Evolutionary conservation across 306 rosid species (phyloP).

Genomic region (Begonia masoniana): DNA sequence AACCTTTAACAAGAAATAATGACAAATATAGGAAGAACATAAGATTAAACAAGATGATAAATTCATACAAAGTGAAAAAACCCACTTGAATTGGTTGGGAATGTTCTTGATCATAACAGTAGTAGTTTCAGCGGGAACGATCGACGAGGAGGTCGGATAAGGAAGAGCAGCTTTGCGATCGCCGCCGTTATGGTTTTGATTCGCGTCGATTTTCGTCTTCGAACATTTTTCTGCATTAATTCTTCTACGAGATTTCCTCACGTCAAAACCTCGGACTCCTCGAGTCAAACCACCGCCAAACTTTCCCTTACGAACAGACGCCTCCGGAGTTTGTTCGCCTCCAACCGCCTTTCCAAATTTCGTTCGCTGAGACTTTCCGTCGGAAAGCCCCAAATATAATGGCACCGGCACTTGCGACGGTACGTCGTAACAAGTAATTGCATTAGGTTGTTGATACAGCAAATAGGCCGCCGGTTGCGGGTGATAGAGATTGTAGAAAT

Average conservation of each 20-base stretch:
- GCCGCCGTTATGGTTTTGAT: not conserved
- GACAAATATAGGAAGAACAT: too few relatives aligned
- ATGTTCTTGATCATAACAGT: conserved; percentile 11
- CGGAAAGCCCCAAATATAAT: not conserved
- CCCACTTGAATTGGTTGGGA: conserved; percentile 11
- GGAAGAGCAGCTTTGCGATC: not conserved
- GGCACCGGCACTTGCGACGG: too few relatives aligned
- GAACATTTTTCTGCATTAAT: not conserved
- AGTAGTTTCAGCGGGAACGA: not conserved
- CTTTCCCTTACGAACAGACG: not conserved
- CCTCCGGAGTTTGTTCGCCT: not conserved
- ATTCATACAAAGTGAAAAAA: not conserved
- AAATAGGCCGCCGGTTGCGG: too few relatives aligned
- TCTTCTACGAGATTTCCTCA: not conserved
- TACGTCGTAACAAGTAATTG: too few relatives aligned
- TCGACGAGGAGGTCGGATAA: not conserved
- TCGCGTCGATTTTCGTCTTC: not conserved
- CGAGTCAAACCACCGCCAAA: not conserved
- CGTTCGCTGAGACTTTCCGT: not conserved
- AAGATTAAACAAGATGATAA: too few relatives aligned
- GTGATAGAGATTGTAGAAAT: too few relatives aligned
- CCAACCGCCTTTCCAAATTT: too few relatives aligned
- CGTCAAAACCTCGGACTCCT: not conserved
- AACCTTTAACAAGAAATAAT: too few relatives aligned
- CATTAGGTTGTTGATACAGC: too few relatives aligned